These are phyloP conservation scores for Hypoxylon sp. DNA, from an alignment of 2,329 filamentous ascomycete genomes.

Conservation along the genomic window DNA sequence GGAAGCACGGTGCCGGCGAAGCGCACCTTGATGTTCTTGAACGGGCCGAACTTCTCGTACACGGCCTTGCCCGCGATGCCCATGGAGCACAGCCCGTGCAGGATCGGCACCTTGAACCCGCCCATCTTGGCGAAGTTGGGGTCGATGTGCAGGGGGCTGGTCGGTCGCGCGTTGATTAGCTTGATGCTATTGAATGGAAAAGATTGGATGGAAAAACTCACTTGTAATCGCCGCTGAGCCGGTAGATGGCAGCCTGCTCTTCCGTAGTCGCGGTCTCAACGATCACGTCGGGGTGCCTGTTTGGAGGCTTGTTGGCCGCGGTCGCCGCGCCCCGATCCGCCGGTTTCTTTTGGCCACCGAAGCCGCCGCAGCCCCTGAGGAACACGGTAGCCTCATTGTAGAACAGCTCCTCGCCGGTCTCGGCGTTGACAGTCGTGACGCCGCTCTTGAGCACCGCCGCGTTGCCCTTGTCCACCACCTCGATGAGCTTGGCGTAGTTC, in stretches of 20 bases:
- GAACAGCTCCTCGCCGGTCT: slow-evolving; percentile 89
- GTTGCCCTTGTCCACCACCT: slow-evolving; percentile 95
- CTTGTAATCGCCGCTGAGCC: slow-evolving; percentile 94
- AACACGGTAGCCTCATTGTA: slow-evolving; percentile 98
- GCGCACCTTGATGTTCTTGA: slow-evolving; percentile 92
- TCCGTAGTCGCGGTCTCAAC: slow-evolving; percentile 88
- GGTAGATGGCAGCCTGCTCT: slow-evolving; percentile 94
- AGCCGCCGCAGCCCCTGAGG: slow-evolving; percentile 90
- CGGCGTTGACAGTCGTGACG: slow-evolving; percentile 85
- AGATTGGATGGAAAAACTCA: slow-evolving; percentile 49
- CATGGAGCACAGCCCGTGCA: slow-evolving; percentile 97
- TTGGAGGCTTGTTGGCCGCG: slow-evolving; percentile 81
- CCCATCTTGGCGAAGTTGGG: slow-evolving; percentile 94
- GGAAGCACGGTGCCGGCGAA: slow-evolving; percentile 89
- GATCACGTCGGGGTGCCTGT: slow-evolving; percentile 81
- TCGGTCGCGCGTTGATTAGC: background rate
- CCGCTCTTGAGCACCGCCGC: slow-evolving; percentile 86
- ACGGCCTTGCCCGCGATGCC: slow-evolving; percentile 93
- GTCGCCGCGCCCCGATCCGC: slow-evolving; percentile 83
- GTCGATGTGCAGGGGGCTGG: slow-evolving; percentile 89
- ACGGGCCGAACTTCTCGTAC: slow-evolving; percentile 82
- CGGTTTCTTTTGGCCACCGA: slow-evolving; percentile 84
- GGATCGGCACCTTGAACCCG: slow-evolving; percentile 92
- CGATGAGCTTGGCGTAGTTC: slow-evolving; percentile 83
- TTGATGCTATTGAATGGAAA: background rate